These are phyloP conservation scores for Eutrema japonicum DNA, from an alignment of 345 rosid genomes.

Conservation along the genomic window DNA sequence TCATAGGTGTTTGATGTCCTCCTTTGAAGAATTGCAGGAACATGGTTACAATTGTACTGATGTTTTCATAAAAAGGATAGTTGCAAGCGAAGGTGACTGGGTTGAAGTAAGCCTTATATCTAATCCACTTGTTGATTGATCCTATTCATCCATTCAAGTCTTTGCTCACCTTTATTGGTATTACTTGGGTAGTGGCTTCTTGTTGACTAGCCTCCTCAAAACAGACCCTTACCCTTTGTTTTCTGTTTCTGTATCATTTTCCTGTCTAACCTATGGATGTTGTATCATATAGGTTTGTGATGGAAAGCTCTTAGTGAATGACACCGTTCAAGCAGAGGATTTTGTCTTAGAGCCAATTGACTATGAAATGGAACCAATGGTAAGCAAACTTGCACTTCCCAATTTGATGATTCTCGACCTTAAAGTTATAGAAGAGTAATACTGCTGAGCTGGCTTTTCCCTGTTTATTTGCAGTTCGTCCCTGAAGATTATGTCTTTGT, in stretches of 20 bases:
- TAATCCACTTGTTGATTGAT: conserved; percentile 34
- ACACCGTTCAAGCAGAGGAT: conserved; percentile 61
- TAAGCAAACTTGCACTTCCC: conserved; percentile 35
- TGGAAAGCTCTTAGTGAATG: conserved; percentile 79
- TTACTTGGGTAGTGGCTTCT: conserved; percentile 8
- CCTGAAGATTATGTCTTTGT: conserved; percentile 89
- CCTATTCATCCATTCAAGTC: conserved; percentile 20
- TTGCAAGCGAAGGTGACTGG: conserved; percentile 84
- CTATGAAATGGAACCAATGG: conserved; percentile 78
- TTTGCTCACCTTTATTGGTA: conserved; percentile 14
- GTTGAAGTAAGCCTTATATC: conserved; percentile 71
- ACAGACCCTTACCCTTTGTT: background rate
- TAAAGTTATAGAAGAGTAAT: background rate
- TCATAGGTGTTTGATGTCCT: conserved; percentile 20
- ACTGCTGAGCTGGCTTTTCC: conserved; percentile 13
- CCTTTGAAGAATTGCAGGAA: conserved; percentile 53
- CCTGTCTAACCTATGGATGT: conserved; percentile 3
- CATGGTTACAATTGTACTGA: conserved; percentile 63
- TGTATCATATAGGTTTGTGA: conserved; percentile 58
- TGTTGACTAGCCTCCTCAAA: conserved; percentile 1
- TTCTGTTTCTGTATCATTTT: conserved; percentile 2
- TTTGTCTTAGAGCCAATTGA: conserved; percentile 73
- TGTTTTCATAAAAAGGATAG: conserved; percentile 88
- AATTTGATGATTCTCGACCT: background rate
- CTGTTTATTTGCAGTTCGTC: conserved; percentile 58